phyloP scores from a whole-genome alignment of 805 yeast genomes.

The Candida maltosa region DNA sequence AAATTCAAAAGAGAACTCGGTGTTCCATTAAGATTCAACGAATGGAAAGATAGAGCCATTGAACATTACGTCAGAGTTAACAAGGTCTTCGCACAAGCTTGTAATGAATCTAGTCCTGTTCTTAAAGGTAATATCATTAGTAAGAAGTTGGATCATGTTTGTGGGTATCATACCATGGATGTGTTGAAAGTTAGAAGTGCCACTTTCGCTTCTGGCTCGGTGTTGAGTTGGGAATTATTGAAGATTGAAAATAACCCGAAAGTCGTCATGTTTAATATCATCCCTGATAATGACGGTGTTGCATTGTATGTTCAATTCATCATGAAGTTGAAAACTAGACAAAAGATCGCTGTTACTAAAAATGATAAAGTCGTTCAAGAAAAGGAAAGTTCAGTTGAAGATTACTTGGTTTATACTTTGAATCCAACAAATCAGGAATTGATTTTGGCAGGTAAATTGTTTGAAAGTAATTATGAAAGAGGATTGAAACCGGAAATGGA shows the following conservation, averaged over 20 bases:
- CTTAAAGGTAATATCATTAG: conserved; percentile 43
- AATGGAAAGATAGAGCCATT: conserved; percentile 85
- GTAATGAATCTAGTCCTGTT: conserved; percentile 21
- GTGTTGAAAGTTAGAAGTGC: conserved; percentile 30
- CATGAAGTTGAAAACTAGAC: conserved; percentile 35
- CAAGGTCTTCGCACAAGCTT: conserved; percentile 66
- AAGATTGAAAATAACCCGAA: conserved; percentile 72
- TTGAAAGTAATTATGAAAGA: conserved; percentile 33
- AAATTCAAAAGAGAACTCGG: conserved; percentile 43
- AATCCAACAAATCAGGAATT: conserved; percentile 37
- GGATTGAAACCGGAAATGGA: conserved; percentile 34
- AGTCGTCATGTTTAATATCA: conserved; percentile 64
- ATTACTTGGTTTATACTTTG: conserved; percentile 36
- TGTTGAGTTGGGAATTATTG: conserved; percentile 73
- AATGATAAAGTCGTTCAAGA: conserved; percentile 10
- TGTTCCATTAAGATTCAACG: conserved; percentile 54
- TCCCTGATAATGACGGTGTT: conserved; percentile 46
- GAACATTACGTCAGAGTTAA: conserved; percentile 76
- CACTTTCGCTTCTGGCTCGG: conserved; percentile 52
- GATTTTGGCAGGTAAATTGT: conserved; percentile 39
- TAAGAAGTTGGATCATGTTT: conserved; percentile 30
- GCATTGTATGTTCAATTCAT: conserved; percentile 37
- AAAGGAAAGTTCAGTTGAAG: conserved; percentile 18
- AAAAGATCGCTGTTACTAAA: conserved; percentile 24
- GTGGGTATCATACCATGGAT: conserved; percentile 30